Percentiles rank a stretch among this genome's conserved stretches.
phyloP scores from a whole-genome alignment of 768 basidiomycete genomes.

The Gelatoporia subvermispora region DNA sequence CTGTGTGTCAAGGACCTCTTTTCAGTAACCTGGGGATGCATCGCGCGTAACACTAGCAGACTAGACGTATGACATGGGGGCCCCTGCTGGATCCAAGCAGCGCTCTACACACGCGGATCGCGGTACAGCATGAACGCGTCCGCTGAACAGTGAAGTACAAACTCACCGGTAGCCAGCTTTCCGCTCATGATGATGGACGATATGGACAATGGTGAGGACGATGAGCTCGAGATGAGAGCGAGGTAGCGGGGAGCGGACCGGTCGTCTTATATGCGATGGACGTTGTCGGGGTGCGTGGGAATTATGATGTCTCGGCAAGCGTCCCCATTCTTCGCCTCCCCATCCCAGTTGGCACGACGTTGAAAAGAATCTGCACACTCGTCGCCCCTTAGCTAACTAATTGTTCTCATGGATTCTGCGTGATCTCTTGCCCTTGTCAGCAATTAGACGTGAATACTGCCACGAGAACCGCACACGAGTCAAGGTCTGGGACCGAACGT shows the following conservation, averaged over 20 bases:
- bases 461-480: no score
- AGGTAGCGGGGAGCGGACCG: constrained; percentile 1
- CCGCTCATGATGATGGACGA: constrained; percentile 47
- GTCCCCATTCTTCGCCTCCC: no score
- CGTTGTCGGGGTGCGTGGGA: constrained; percentile 10
- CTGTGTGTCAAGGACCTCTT: constrained; percentile 34
- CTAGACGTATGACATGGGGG: not conserved
- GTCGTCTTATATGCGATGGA: constrained; percentile 8
- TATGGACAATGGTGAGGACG: not conserved
- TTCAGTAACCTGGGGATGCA: not conserved
- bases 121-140: not conserved
- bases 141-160: not conserved
- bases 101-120: not conserved
- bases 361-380: no score
- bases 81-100: not conserved
- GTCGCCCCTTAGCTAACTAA: no score
- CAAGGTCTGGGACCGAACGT: no score
- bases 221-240: not conserved
- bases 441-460: no score
- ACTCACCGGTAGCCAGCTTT: constrained; percentile 55
- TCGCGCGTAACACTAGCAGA: not conserved
- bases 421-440: no score
- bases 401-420: no score
- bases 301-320: constrained; percentile 2
- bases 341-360: no score